Evolutionary conservation across 345 rosid species (phyloP), one percentile per base, ranked within the genome.

Genomic region (Mangifera indica): DNA sequence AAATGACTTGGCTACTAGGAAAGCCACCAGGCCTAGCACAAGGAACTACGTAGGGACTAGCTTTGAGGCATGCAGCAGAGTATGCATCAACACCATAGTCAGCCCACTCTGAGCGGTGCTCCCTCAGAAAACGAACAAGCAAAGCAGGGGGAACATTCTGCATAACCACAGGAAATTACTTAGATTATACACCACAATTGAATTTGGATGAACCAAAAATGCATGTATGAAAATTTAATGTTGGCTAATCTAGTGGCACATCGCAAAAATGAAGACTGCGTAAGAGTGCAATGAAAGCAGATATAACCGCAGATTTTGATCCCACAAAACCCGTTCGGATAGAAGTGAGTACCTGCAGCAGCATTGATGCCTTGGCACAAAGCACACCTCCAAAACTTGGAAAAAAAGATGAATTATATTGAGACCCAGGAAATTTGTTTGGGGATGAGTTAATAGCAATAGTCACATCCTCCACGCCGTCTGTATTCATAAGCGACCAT

Each of bases 51-150:
- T 86, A 94, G 13, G 98, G 92, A 77, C 84, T 92, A 54, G 95
- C 81, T 74, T 89, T 89, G 46, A 94, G 93, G 48, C 93, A 92
- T 21, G 93, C 85, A 10, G 95, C 91, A 68, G 98, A 88, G 76
- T 91, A 93, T 3, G 89, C 83, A 81, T 93, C 97, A 48, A 93
- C 89, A 17, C 92, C 98, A 60, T 89, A 88, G 81, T 94, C 97
- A 63, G 98, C 97, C 98, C 98, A 94, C 73, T 94, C 97, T 0
- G 98, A 92, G 2, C 98, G 97, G 77, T 94, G 98, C 73, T 94
- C 98, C 81, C 98, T 89, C 73, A 94, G 83, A 81, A 94, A 94
- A 8, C 92, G 95, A 75, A 92, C 90, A 73, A 94, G 86, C 48
- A 94, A 81, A 40, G 90, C 92, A 6, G 98, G 98, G 54, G 98